These are phyloP conservation scores for Candida succiphila DNA, from an alignment of 805 yeast genomes.

Conservation along the genomic window DNA sequence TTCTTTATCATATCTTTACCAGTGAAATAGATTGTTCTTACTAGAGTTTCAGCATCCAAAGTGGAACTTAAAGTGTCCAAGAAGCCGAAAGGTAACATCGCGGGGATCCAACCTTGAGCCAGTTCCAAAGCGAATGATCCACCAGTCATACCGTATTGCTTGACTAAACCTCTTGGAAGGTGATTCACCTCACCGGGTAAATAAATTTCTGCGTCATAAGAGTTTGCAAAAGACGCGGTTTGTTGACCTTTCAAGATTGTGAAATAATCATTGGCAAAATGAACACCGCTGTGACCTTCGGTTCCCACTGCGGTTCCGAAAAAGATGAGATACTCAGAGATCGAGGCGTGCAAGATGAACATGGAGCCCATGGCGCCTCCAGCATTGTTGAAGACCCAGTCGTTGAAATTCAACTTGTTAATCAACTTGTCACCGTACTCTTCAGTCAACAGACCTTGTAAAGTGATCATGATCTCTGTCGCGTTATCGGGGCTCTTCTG, in stretches of 20 bases:
- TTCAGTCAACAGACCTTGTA: conserved; percentile 46
- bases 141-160: conserved; percentile 80
- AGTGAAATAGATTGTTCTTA: conserved; percentile 62
- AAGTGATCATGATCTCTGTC: conserved; percentile 50
- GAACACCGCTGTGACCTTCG: conserved; percentile 94
- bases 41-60: conserved; percentile 61
- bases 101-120: conserved; percentile 98
- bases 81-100: conserved; percentile 95
- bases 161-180: conserved; percentile 58
- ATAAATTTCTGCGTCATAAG: conserved; percentile 60
- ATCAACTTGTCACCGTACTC: conserved; percentile 61
- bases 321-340: conserved; percentile 84
- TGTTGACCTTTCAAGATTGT: conserved; percentile 80
- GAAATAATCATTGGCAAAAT: conserved; percentile 96
- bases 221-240: conserved; percentile 57
- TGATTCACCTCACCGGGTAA: conserved; percentile 84
- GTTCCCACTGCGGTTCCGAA: conserved; percentile 93
- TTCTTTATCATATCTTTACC: conserved; percentile 71
- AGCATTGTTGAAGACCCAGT: conserved; percentile 96
- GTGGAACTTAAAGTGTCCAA: conserved; percentile 74
- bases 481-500: conserved; percentile 44
- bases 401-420: conserved; percentile 62
- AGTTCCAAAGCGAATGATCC: conserved; percentile 85
- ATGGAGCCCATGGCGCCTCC: conserved; percentile 98
- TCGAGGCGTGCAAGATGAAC: conserved; percentile 91